phyloP scores from a whole-genome alignment of 2,329 filamentous ascomycete genomes.

The Reticulascus tulasneorum region DNA sequence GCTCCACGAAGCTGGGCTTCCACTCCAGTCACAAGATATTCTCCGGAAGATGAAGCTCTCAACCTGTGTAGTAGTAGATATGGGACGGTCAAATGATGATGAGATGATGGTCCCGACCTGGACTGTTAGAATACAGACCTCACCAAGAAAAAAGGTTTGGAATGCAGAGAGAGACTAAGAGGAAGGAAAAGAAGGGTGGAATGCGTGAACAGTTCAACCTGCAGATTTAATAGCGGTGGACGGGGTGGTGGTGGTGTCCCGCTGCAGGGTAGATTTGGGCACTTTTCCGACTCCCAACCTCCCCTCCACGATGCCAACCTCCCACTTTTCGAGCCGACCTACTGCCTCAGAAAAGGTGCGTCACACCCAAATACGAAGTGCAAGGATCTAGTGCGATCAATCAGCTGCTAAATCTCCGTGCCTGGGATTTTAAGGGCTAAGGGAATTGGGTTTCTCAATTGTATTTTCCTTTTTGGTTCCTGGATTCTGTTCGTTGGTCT shows the following conservation, averaged over 20 bases:
- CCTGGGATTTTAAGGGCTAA: neutral
- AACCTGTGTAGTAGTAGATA: too few relatives aligned
- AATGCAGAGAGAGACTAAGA: constrained; percentile 2
- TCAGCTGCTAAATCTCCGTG: constrained; percentile 2
- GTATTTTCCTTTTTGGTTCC: constrained; percentile 1
- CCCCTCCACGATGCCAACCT: constrained; percentile 11
- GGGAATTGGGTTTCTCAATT: too few relatives aligned
- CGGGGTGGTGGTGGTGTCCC: constrained; percentile 4
- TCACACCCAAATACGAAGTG: constrained; percentile 10
- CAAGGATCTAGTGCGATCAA: constrained; percentile 9
- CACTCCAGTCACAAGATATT: too few relatives aligned
- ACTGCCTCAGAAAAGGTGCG: too few relatives aligned
- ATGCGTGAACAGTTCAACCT: constrained; percentile 5
- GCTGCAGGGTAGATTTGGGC: constrained; percentile 11
- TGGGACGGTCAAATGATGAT: neutral
- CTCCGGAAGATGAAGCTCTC: too few relatives aligned
- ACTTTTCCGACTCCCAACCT: constrained; percentile 13
- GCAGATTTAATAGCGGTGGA: constrained; percentile 13
- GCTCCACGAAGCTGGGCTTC: too few relatives aligned
- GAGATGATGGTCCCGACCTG: constrained; percentile 2
- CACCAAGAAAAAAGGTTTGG: constrained; percentile 2
- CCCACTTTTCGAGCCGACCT: constrained; percentile 9
- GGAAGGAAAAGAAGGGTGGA: constrained; percentile 7
- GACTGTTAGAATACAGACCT: constrained; percentile 11
- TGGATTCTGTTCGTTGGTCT: constrained; percentile 1